Evolutionary conservation across 331 rosid genomes (phyloP).

Genomic region (Malus hybrid): DNA sequence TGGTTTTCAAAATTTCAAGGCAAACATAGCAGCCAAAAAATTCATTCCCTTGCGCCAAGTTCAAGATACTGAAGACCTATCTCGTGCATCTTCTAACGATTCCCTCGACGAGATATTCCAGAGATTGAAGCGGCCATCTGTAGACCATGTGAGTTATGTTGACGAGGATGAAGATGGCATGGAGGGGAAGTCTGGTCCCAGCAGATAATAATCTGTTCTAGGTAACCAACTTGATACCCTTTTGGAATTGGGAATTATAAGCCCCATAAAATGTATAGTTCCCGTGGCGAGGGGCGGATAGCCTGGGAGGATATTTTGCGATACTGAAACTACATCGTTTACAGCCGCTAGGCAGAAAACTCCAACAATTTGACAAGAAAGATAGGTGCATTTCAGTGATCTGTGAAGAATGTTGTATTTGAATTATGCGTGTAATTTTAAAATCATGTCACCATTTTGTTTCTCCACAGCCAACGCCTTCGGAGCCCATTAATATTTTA

Average conservation of each 20-base stretch:
- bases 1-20: conserved; percentile 65
- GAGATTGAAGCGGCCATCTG: conserved; percentile 64
- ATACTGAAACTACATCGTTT: conserved; percentile 11
- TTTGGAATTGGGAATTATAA: conserved; percentile 12
- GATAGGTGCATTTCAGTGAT: not conserved
- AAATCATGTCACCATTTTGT: conserved; percentile 3
- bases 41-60: conserved; percentile 57
- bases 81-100: conserved; percentile 53
- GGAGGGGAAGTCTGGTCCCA: conserved; percentile 24
- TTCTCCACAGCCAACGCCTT: not conserved
- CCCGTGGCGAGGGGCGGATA: conserved; percentile 15
- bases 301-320: conserved; percentile 14
- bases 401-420: conserved; percentile 13
- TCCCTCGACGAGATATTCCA: conserved; percentile 85
- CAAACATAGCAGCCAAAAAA: conserved; percentile 50
- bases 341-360: conserved; percentile 1
- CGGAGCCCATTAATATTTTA: not conserved
- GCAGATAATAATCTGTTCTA: conserved; percentile 29
- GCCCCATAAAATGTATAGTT: conserved; percentile 37
- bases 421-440: conserved; percentile 16
- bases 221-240: not conserved
- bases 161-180: conserved; percentile 34
- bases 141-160: conserved; percentile 19
- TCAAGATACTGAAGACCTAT: conserved; percentile 31
- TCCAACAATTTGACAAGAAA: not conserved